Conservation (phyloP, 2,329 filamentous ascomycete genomes). For the Zymoseptoria ardabiliae region DNA sequence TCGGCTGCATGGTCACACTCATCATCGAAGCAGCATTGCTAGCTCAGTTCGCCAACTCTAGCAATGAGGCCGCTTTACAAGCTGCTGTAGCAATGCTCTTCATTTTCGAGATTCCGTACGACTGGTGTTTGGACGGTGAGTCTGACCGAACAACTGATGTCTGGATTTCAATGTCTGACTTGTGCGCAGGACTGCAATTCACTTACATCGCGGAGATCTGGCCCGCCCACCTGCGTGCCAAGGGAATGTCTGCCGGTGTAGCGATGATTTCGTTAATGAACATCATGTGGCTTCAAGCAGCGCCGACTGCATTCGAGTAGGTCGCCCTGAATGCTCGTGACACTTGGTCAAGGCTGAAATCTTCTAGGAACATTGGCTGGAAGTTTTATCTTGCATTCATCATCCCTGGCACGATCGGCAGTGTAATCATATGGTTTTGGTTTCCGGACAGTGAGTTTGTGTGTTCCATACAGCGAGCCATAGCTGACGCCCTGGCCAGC, state of each 20-base stretch:
- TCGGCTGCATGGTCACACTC: slow-evolving; percentile 16
- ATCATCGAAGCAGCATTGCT: slow-evolving; percentile 14
- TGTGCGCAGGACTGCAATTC: slow-evolving; percentile 12
- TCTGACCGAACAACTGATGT: neutral
- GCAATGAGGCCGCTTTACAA: slow-evolving; percentile 11
- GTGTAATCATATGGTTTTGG: slow-evolving; percentile 11
- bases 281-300: slow-evolving; percentile 19
- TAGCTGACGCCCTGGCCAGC: neutral
- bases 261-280: slow-evolving; percentile 20
- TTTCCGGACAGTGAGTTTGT: slow-evolving; percentile 7
- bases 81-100: slow-evolving; percentile 14
- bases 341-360: neutral
- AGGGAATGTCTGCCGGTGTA: slow-evolving; percentile 17
- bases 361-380: slow-evolving; percentile 10
- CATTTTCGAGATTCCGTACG: slow-evolving; percentile 15
- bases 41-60: slow-evolving; percentile 8
- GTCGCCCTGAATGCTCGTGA: neutral
- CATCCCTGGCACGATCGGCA: slow-evolving; percentile 13
- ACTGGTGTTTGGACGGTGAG: slow-evolving; percentile 11
- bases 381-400: slow-evolving; percentile 15
- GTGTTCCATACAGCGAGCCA: neutral
- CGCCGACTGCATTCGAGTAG: slow-evolving; percentile 7
- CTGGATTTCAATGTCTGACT: neutral
- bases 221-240: slow-evolving; percentile 18
- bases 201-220: slow-evolving; percentile 16